These are phyloP conservation scores for Ophiostoma sp. DNA, from an alignment of 2,329 filamentous ascomycete species.

Conservation along the genomic window DNA sequence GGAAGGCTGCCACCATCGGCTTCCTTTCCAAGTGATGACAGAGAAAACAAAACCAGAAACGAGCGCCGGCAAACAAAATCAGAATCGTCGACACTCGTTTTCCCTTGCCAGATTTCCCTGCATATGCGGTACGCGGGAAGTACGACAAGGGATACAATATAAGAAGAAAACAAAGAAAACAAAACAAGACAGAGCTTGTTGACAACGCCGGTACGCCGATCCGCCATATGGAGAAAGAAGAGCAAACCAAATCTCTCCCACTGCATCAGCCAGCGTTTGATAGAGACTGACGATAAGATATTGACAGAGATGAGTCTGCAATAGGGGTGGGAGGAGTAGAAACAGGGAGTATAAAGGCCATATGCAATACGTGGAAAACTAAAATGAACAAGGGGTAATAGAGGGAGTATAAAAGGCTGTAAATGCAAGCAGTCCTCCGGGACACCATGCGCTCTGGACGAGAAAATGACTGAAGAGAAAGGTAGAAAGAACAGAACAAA, in stretches of 20 bases:
- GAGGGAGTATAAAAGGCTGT: constrained; percentile 1
- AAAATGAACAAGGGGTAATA: constrained; percentile 10
- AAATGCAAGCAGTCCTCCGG: constrained; percentile 12
- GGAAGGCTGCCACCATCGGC: neutral
- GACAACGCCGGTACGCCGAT: constrained; percentile 10
- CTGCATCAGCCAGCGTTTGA: no score
- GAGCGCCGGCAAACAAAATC: neutral
- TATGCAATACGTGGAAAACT: constrained; percentile 9
- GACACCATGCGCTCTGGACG: constrained; percentile 12
- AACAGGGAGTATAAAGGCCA: neutral
- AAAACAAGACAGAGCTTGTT: constrained; percentile 6
- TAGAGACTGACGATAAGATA: no score
- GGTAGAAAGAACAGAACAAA: neutral
- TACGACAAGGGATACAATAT: neutral
- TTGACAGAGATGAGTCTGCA: neutral
- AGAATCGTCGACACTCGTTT: no score
- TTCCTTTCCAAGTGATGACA: neutral
- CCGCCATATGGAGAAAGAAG: constrained; percentile 20
- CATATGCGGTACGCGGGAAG: no score
- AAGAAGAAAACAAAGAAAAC: neutral
- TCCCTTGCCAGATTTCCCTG: no score
- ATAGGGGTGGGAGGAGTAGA: neutral
- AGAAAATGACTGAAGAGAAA: constrained; percentile 5
- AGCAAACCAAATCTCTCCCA: constrained; percentile 7
- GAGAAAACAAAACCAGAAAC: neutral